phyloP scores from a whole-genome alignment of 2,329 filamentous ascomycete genomes.

The Didymella exigua region DNA sequence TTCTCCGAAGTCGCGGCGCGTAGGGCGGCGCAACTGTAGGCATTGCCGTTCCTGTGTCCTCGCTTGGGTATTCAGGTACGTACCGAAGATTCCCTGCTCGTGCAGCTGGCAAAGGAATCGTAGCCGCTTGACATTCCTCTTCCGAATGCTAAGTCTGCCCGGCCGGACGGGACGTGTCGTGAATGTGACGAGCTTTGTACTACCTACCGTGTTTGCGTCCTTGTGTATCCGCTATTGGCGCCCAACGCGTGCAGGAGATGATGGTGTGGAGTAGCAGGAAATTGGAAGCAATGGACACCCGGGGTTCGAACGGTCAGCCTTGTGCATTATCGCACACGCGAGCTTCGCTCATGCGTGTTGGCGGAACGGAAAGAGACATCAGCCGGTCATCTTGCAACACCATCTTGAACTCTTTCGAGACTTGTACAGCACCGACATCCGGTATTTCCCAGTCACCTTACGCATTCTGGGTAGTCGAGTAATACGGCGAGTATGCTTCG shows the following conservation, averaged over 20 bases:
- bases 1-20: slow-evolving; percentile 12
- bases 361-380: slow-evolving; percentile 12
- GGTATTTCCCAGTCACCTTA: slow-evolving; percentile 5
- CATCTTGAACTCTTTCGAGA: slow-evolving; percentile 12
- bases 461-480: slow-evolving; percentile 1
- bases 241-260: slow-evolving; percentile 21
- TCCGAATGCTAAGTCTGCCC: not conserved
- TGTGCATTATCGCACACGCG: slow-evolving; percentile 23
- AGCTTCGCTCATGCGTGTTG: slow-evolving; percentile 10
- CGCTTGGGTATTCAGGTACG: slow-evolving; percentile 17
- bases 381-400: slow-evolving; percentile 19
- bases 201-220: slow-evolving; percentile 13
- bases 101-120: slow-evolving; percentile 13
- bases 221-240: slow-evolving; percentile 18
- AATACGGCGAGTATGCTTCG: not conserved
- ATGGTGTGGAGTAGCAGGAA: slow-evolving; percentile 20
- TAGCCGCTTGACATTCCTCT: slow-evolving; percentile 6
- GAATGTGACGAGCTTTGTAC: slow-evolving; percentile 15
- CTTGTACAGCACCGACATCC: slow-evolving; percentile 8
- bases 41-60: slow-evolving; percentile 4
- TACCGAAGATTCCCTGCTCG: slow-evolving; percentile 18
- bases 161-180: slow-evolving; percentile 31
- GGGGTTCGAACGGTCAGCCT: slow-evolving; percentile 28
- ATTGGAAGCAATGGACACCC: slow-evolving; percentile 24
- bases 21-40: slow-evolving; percentile 10